Evolutionary conservation across 139 green algal species (phyloP).

Genomic region (Dunaliella sp.): DNA sequence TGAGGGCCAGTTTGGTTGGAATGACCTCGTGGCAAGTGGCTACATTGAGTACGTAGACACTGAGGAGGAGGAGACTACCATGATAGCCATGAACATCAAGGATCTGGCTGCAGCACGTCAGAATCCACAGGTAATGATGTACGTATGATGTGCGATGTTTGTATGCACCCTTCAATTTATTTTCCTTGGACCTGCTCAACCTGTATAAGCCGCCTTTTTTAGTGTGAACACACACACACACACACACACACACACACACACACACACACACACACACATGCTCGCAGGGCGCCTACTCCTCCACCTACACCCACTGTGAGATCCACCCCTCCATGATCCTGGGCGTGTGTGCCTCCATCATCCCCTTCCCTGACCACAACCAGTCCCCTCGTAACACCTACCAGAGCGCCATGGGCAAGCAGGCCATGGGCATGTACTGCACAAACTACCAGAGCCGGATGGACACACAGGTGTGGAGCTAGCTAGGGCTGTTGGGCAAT

Average conservation of each 20-base stretch:
- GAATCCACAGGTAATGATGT: conserved; percentile 30
- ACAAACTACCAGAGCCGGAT: conserved; percentile 83
- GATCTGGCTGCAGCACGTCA: conserved; percentile 63
- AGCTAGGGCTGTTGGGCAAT: too few species aligned
- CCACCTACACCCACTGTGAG: conserved; percentile 97
- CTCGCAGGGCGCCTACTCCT: conserved; percentile 46
- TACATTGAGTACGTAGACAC: conserved; percentile 83
- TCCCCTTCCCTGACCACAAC: conserved; percentile 99
- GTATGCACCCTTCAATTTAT: too few species aligned
- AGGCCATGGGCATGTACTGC: conserved; percentile 91
- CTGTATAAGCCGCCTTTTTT: too few species aligned
- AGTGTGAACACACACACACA: too few species aligned
- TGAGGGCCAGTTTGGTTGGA: conserved; percentile 48
- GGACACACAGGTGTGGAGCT: conserved; percentile 59
- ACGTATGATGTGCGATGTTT: too few species aligned
- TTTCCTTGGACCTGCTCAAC: too few species aligned
- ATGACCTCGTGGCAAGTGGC: conserved; percentile 57
- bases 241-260: too few species aligned
- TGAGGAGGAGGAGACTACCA: conserved; percentile 96
- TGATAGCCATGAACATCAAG: conserved; percentile 95
- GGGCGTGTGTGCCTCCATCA: conserved; percentile 96
- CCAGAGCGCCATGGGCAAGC: conserved; percentile 93
- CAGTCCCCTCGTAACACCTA: conserved; percentile 83
- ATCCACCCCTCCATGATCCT: conserved; percentile 98
- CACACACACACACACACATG: too few species aligned